Evolutionary conservation across 768 basidiomycete genomes (phyloP).

Genomic region (Neoboletus magnificus): DNA sequence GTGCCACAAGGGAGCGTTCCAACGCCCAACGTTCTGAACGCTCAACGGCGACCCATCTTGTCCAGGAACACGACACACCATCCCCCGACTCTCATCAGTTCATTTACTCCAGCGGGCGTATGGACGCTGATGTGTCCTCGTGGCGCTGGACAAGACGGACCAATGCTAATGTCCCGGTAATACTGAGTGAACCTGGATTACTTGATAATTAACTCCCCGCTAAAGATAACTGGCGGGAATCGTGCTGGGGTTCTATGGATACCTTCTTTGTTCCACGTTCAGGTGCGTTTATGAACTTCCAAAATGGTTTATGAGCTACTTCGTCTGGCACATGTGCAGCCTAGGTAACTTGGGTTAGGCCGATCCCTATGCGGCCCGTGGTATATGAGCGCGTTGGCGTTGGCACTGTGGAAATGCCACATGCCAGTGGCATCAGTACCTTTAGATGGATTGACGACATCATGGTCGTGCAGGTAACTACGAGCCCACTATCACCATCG

Average conservation of each 20-base stretch:
- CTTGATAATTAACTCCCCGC: background rate
- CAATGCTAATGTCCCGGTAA: no score
- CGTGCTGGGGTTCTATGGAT: background rate
- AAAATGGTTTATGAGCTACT: background rate
- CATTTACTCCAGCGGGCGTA: background rate
- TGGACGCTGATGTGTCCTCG: no score
- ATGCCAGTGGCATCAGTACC: conserved; percentile 58
- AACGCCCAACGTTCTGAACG: no score
- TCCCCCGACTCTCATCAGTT: background rate
- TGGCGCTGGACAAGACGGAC: no score
- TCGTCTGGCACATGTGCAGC: background rate
- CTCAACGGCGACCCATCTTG: no score
- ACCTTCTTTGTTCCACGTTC: background rate
- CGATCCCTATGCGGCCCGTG: no score
- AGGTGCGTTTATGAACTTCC: background rate
- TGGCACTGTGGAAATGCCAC: conserved; percentile 60
- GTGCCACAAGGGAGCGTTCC: background rate
- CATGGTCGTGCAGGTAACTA: conserved; percentile 66
- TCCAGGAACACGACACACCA: background rate
- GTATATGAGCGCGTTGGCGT: conserved; percentile 34
- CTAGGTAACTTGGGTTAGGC: background rate
- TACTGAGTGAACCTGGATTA: background rate
- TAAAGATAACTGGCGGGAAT: background rate
- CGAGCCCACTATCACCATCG: conserved; percentile 47
- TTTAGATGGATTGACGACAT: conserved; percentile 59